Conservation (phyloP, 1,284 basidiomycete genomes). For the Taiwanofungus camphoratus region DNA sequence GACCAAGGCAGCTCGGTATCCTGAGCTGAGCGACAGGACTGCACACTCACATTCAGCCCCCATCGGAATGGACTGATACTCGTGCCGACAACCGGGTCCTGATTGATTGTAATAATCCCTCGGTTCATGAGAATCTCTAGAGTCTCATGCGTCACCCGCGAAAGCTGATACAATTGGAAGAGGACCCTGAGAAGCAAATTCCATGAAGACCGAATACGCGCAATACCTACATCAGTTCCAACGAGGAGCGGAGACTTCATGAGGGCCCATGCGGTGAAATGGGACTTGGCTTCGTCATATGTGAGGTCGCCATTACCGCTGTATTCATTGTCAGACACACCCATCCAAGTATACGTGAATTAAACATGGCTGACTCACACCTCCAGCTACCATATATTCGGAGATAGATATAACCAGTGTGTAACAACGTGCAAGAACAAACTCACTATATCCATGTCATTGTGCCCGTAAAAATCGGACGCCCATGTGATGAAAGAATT, state of each 20-base stretch:
- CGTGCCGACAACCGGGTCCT: conserved; percentile 57
- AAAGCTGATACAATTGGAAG: conserved; percentile 35
- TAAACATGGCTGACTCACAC: conserved; percentile 30
- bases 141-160: conserved; percentile 39
- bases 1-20: conserved; percentile 31
- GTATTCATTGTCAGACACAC: neutral
- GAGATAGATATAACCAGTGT: neutral
- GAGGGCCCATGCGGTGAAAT: conserved; percentile 62
- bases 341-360: neutral
- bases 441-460: conserved; percentile 56
- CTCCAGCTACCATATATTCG: conserved; percentile 35
- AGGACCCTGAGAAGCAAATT: neutral
- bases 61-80: conserved; percentile 61
- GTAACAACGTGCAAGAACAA: neutral
- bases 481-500: conserved; percentile 42
- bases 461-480: conserved; percentile 55
- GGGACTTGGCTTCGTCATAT: conserved; percentile 54
- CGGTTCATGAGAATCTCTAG: conserved; percentile 53
- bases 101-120: conserved; percentile 66
- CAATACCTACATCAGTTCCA: conserved; percentile 30
- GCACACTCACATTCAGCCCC: conserved; percentile 46
- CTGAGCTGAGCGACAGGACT: neutral
- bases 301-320: conserved; percentile 55
- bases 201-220: neutral
- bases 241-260: conserved; percentile 56